Evolutionary conservation across 1,139 yeast genomes (phyloP), one percentile per base, ranked within the genome.

Genomic region (Candida sp.): DNA sequence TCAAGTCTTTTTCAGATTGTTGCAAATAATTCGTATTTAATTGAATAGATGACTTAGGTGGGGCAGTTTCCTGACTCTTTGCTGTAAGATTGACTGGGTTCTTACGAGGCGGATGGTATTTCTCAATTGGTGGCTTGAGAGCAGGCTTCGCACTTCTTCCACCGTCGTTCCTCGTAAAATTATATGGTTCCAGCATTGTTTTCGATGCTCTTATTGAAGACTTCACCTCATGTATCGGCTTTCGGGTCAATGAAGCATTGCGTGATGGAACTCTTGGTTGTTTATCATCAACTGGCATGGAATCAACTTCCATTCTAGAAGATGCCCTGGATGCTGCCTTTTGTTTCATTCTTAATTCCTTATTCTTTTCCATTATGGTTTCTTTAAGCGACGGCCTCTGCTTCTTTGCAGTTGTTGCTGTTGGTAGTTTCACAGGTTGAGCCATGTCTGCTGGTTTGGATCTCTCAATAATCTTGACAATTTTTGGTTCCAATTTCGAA

Each of bases 401-500:
- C 41, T 50, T 55, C 19, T 42, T 49, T 5, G 35, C 33, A 35
- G 47, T 5, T 7, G 23, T 4, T 2, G 37, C 52, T 39, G 30
- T 21, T 23, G 43, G 33, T 6, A 25, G 9, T 6, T 25, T 9
- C 37, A 29, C 38, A 7, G 37, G 22, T 12, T 40, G 29, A 8
- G 36, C 30, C 25, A 43, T 36, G 4, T 45, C 45, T 33, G 51
- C 48, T 4, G 87, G 87, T 42, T 69, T 77, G 0, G 84, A 70
- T 50, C 82, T 70, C 39, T 69, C 74, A 25, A 73, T 53, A 0
- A 68, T 75, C 44, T 61, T 68, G 1, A 67, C 64, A 2, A 67
- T 56, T 42, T 65, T 70, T 0, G 71, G 49, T 21, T 73, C 78
- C 33, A 73, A 51, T 39, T 49, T 60, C 34, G 80, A 79, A 7